Conservation (phyloP, 768 basidiomycete species). For the Dentipellis fragilis region DNA sequence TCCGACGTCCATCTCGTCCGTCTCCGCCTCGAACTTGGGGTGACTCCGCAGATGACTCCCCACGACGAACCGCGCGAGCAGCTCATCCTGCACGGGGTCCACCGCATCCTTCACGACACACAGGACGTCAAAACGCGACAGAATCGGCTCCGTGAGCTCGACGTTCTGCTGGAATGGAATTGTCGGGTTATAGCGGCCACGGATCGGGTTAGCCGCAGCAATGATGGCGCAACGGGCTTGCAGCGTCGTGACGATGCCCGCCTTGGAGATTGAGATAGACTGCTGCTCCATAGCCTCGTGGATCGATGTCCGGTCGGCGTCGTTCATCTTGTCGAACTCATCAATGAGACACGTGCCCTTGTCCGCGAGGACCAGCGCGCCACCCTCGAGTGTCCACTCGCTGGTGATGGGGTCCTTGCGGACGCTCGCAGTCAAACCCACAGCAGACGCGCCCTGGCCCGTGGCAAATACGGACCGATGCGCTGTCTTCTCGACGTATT, state of each 20-base stretch:
- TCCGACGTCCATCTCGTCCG: constrained; percentile 90
- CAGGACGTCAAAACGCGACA: constrained; percentile 95
- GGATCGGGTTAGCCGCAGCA: constrained; percentile 95
- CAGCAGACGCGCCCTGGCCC: constrained; percentile 95
- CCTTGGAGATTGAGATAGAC: constrained; percentile 97
- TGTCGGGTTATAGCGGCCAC: constrained; percentile 96
- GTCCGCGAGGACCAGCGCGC: constrained; percentile 95
- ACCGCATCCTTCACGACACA: constrained; percentile 98
- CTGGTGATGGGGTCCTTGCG: constrained; percentile 94
- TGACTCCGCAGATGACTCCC: constrained; percentile 93
- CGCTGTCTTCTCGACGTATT: constrained; percentile 98
- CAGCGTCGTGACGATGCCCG: constrained; percentile 95
- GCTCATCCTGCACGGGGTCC: constrained; percentile 93
- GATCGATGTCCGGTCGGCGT: constrained; percentile 93
- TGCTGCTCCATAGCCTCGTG: constrained; percentile 99
- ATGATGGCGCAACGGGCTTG: constrained; percentile 97
- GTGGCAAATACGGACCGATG: constrained; percentile 97
- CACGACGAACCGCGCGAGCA: constrained; percentile 95
- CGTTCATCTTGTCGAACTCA: constrained; percentile 99
- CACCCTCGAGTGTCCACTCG: constrained; percentile 98
- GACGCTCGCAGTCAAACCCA: constrained; percentile 98
- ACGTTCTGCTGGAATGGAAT: constrained; percentile 98
- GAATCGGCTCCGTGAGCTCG: constrained; percentile 94
- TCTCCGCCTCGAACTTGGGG: constrained; percentile 78
- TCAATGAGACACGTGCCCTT: constrained; percentile 97